phyloP scores from a whole-genome alignment of 2,329 filamentous ascomycete species.

The Amesomyces nigricolor region DNA sequence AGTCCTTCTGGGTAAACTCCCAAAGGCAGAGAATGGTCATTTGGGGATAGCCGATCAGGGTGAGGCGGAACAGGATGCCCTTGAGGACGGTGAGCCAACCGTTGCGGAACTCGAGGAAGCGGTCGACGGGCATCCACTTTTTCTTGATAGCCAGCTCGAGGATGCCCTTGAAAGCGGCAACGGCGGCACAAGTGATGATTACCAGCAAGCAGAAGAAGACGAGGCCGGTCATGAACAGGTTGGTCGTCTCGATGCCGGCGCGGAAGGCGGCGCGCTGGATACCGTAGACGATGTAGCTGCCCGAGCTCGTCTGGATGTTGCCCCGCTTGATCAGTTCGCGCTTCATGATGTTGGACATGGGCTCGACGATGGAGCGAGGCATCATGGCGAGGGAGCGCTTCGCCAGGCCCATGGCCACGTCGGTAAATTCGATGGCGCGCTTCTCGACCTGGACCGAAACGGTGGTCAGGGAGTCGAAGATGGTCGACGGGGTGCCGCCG shows the following conservation, averaged over 20 bases:
- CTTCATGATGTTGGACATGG: constrained; percentile 28
- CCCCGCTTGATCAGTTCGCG: constrained; percentile 45
- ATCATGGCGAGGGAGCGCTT: constrained; percentile 52
- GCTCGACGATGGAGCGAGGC: constrained; percentile 35
- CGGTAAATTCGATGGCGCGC: constrained; percentile 38
- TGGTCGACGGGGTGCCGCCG: constrained; percentile 73
- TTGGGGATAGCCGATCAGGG: constrained; percentile 86
- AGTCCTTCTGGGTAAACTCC: constrained; percentile 86
- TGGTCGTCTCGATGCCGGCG: constrained; percentile 78
- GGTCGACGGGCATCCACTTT: constrained; percentile 74
- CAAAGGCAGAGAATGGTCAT: constrained; percentile 87
- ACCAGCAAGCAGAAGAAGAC: constrained; percentile 86
- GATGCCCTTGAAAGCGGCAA: constrained; percentile 72
- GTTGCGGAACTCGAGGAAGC: constrained; percentile 89
- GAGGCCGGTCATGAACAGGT: constrained; percentile 88
- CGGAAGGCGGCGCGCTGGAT: constrained; percentile 87
- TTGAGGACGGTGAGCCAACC: constrained; percentile 90
- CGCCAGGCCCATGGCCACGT: constrained; percentile 39
- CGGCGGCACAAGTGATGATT: constrained; percentile 63
- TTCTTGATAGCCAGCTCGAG: constrained; percentile 71
- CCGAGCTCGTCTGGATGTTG: constrained; percentile 49
- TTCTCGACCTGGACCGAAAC: constrained; percentile 82
- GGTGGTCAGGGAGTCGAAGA: constrained; percentile 67
- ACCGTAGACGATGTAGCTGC: constrained; percentile 63
- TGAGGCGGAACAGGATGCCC: constrained; percentile 85